phyloP scores from a whole-genome alignment of 805 yeast species.

The Cyberlindnera mrakii region DNA sequence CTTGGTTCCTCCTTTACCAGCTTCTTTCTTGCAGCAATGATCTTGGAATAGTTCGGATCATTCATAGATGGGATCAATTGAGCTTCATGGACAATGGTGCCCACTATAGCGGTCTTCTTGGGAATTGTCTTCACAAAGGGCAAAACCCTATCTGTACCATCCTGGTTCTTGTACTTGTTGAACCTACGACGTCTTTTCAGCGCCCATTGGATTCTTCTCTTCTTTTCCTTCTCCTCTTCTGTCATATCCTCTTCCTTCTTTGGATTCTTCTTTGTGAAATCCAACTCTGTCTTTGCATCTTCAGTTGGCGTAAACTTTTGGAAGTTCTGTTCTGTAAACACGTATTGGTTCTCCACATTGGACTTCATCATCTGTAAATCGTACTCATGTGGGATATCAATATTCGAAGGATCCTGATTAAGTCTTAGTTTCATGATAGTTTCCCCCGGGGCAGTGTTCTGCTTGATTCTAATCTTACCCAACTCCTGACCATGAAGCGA shows the following conservation, averaged over 20 bases:
- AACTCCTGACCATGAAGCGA: slow-evolving; percentile 65
- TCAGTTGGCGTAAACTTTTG: slow-evolving; percentile 39
- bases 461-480: slow-evolving; percentile 60
- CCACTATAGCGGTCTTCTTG: slow-evolving; percentile 76
- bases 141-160: slow-evolving; percentile 40
- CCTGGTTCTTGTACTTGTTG: slow-evolving; percentile 33
- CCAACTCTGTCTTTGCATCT: slow-evolving; percentile 14
- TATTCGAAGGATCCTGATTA: slow-evolving; percentile 40
- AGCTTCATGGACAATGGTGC: slow-evolving; percentile 90
- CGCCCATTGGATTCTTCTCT: slow-evolving; percentile 13
- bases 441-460: slow-evolving; percentile 4
- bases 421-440: slow-evolving; percentile 45
- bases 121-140: slow-evolving; percentile 88
- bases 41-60: slow-evolving; percentile 65
- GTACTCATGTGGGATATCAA: slow-evolving; percentile 75
- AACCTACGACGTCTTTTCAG: slow-evolving; percentile 27
- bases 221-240: slow-evolving; percentile 9
- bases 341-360: slow-evolving; percentile 77
- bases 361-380: slow-evolving; percentile 74
- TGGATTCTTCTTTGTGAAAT: background rate
- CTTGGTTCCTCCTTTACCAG: slow-evolving; percentile 43
- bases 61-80: slow-evolving; percentile 73
- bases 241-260: slow-evolving; percentile 4
- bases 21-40: slow-evolving; percentile 51
- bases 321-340: slow-evolving; percentile 82